Evolutionary conservation across 2,329 filamentous ascomycete genomes (phyloP).

Genomic region (Ascochyta rabiei): DNA sequence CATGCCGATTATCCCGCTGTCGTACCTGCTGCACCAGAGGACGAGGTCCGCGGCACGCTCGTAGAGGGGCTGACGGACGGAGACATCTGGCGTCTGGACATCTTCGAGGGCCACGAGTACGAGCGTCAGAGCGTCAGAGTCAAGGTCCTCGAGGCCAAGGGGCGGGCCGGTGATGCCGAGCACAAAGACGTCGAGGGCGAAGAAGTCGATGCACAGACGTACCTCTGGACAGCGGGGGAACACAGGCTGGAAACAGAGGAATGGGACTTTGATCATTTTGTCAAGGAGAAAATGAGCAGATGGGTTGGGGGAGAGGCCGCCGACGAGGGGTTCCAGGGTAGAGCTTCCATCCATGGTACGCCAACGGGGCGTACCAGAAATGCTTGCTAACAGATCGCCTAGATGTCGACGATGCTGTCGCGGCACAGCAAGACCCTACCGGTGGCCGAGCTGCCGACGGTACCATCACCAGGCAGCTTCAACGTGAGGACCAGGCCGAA

Average conservation of each 20-base stretch:
- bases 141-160: slow-evolving; percentile 42
- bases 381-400: background rate
- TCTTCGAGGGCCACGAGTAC: slow-evolving; percentile 83
- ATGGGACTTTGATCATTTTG: slow-evolving; percentile 89
- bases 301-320: slow-evolving; percentile 58
- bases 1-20: slow-evolving; percentile 83
- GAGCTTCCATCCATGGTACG: slow-evolving; percentile 38
- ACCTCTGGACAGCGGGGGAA: slow-evolving; percentile 58
- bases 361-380: background rate
- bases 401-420: slow-evolving; percentile 56
- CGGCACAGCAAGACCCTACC: slow-evolving; percentile 50
- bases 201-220: slow-evolving; percentile 53
- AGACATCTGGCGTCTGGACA: slow-evolving; percentile 76
- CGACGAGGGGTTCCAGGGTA: slow-evolving; percentile 55
- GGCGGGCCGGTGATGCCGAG: slow-evolving; percentile 26
- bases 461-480: slow-evolving; percentile 47
- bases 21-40: slow-evolving; percentile 47
- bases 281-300: slow-evolving; percentile 70
- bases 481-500: slow-evolving; percentile 20
- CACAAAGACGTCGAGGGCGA: slow-evolving; percentile 36
- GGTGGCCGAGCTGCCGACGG: slow-evolving; percentile 53
- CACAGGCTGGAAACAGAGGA: slow-evolving; percentile 70
- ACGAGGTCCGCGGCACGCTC: slow-evolving; percentile 71
- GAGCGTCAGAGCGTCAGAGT: slow-evolving; percentile 58
- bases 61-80: slow-evolving; percentile 78